These are phyloP conservation scores for Fusarium robinianum DNA, from an alignment of 2,329 filamentous ascomycete species.

Conservation along the genomic window DNA sequence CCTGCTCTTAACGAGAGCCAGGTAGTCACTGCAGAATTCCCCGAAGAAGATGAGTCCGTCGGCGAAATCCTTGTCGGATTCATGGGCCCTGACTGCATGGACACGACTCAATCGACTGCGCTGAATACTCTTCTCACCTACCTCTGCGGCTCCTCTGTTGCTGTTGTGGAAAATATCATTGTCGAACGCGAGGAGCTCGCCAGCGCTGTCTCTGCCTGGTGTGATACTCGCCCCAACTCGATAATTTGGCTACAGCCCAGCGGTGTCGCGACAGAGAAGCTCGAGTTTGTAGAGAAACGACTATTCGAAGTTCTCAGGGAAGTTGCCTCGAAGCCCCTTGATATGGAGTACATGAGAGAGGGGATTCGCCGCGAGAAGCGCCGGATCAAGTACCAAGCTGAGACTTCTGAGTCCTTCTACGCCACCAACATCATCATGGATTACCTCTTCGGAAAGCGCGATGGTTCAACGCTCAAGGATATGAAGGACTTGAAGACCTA, in stretches of 20 bases:
- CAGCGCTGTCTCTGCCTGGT: slow-evolving; percentile 80
- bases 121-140: slow-evolving; percentile 83
- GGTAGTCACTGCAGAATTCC: slow-evolving; percentile 83
- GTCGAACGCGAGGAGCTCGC: slow-evolving; percentile 93
- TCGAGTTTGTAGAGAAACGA: slow-evolving; percentile 81
- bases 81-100: slow-evolving; percentile 80
- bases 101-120: slow-evolving; percentile 70
- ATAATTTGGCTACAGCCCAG: slow-evolving; percentile 86
- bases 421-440: slow-evolving; percentile 86
- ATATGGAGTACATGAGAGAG: slow-evolving; percentile 88
- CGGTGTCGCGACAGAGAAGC: slow-evolving; percentile 83
- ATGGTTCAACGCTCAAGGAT: slow-evolving; percentile 74
- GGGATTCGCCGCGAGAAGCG: slow-evolving; percentile 82
- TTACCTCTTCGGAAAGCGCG: slow-evolving; percentile 84
- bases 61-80: slow-evolving; percentile 87
- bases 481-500: slow-evolving; percentile 62
- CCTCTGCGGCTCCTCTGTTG: slow-evolving; percentile 89
- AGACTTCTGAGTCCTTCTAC: slow-evolving; percentile 80
- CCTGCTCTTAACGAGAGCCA: slow-evolving; percentile 72
- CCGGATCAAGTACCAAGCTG: slow-evolving; percentile 81
- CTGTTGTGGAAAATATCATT: slow-evolving; percentile 85
- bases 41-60: slow-evolving; percentile 92
- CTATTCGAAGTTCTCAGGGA: slow-evolving; percentile 84
- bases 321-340: slow-evolving; percentile 76
- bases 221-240: slow-evolving; percentile 77